These are phyloP conservation scores for Starmerella bacillaris DNA, from an alignment of 805 yeast species.

Conservation along the genomic window DNA sequence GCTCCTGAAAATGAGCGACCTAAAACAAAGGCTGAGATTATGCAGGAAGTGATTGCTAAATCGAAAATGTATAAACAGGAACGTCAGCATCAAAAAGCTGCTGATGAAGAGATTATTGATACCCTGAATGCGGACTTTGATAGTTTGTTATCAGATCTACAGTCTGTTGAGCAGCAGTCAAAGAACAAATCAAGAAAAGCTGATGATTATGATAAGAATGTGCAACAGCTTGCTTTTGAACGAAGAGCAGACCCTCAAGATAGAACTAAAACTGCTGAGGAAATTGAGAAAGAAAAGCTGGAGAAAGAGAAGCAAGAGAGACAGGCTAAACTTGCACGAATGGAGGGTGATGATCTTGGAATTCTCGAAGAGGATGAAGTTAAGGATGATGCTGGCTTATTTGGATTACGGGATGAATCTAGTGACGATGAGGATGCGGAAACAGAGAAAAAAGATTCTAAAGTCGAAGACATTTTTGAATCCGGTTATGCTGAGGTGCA, in stretches of 20 bases:
- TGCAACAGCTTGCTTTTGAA: conserved; percentile 27
- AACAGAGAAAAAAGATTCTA: conserved; percentile 7
- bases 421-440: conserved; percentile 26
- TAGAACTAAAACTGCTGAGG: conserved; percentile 29
- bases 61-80: conserved; percentile 27
- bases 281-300: conserved; percentile 23
- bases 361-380: conserved; percentile 16
- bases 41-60: conserved; percentile 29
- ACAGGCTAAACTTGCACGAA: conserved; percentile 23
- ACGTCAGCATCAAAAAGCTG: conserved; percentile 26
- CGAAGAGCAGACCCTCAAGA: conserved; percentile 27
- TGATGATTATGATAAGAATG: conserved; percentile 19
- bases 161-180: conserved; percentile 6
- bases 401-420: conserved; percentile 20
- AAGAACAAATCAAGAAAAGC: background rate
- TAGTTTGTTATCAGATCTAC: conserved; percentile 20
- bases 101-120: conserved; percentile 23
- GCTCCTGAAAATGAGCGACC: conserved; percentile 18
- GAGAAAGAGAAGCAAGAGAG: conserved; percentile 21
- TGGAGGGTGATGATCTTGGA: conserved; percentile 26
- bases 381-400: conserved; percentile 28
- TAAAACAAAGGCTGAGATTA: conserved; percentile 27
- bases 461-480: background rate
- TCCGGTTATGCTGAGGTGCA: conserved; percentile 1
- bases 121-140: conserved; percentile 24